A percentile compares a stretch with the other conserved stretches of the same genome.
phyloP scores from a whole-genome alignment of 208 protist species.

The Trypanosoma theileri region DNA sequence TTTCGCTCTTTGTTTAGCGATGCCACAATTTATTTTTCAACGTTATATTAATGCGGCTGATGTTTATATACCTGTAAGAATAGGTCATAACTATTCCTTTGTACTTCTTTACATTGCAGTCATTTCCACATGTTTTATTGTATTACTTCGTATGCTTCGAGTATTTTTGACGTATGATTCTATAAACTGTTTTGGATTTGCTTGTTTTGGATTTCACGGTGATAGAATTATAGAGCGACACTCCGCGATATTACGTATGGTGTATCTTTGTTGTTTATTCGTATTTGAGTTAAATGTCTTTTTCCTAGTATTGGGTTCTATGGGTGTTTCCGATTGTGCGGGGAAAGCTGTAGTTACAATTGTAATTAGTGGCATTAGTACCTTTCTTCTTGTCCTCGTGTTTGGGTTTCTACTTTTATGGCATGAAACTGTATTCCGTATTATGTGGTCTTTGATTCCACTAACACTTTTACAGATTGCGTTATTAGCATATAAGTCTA shows the following conservation, averaged over 20 bases:
- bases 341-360: conserved; percentile 32
- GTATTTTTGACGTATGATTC: conserved; percentile 58
- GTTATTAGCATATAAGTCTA: conserved; percentile 23
- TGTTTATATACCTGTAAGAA: not conserved
- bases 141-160: conserved; percentile 48
- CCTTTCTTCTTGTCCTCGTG: conserved; percentile 34
- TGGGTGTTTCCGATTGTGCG: conserved; percentile 18
- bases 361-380: conserved; percentile 29
- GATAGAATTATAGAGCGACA: conserved; percentile 36
- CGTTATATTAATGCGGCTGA: conserved; percentile 41
- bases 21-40: conserved; percentile 73
- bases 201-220: conserved; percentile 56
- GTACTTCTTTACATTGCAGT: conserved; percentile 35
- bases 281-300: conserved; percentile 62
- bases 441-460: conserved; percentile 39
- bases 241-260: conserved; percentile 36
- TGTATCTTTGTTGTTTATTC: conserved; percentile 51
- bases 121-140: conserved; percentile 40
- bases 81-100: conserved; percentile 24
- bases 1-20: conserved; percentile 52
- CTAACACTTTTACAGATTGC: conserved; percentile 37
- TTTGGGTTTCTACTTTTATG: conserved; percentile 27
- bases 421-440: conserved; percentile 19
- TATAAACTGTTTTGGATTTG: conserved; percentile 66
- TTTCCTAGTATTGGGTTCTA: conserved; percentile 23